Percentiles rank a stretch among this genome's conserved stretches.
phyloP scores from a whole-genome alignment of 1,139 yeast species.

The Lodderomyces beijingensis region DNA sequence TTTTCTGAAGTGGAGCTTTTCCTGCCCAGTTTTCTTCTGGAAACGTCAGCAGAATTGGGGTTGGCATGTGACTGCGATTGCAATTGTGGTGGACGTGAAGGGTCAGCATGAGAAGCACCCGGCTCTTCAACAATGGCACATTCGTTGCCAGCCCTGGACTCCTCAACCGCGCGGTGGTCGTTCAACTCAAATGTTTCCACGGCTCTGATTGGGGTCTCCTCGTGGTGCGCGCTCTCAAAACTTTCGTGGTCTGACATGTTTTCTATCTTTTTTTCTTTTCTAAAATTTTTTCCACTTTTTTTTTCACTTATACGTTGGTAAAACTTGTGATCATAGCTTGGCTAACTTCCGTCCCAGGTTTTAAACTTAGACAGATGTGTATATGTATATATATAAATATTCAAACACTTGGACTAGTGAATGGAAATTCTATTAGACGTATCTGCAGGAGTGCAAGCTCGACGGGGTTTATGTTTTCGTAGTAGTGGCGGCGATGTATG shows the following conservation, averaged over 20 bases:
- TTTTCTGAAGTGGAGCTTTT: slow-evolving; percentile 5
- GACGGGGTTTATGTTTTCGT: too few relatives aligned
- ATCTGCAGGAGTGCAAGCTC: too few relatives aligned
- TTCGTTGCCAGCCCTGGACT: slow-evolving; percentile 23
- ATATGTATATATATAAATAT: neutral
- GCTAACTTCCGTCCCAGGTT: neutral
- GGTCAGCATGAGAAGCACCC: neutral
- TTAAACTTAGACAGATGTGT: neutral
- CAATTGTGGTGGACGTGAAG: slow-evolving; percentile 3
- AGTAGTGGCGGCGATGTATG: too few relatives aligned
- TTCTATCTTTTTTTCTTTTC: neutral
- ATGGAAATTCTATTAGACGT: too few relatives aligned
- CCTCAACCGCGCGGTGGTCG: slow-evolving; percentile 44
- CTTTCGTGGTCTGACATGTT: slow-evolving; percentile 47
- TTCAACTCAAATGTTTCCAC: slow-evolving; percentile 27
- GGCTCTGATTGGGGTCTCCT: slow-evolving; percentile 35
- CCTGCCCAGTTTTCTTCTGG: slow-evolving; percentile 7
- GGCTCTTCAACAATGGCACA: slow-evolving; percentile 1
- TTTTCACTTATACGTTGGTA: too few relatives aligned
- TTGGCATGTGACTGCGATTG: neutral
- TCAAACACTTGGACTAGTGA: too few relatives aligned
- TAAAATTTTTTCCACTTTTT: too few relatives aligned
- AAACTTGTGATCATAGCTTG: too few relatives aligned
- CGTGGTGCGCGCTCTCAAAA: slow-evolving; percentile 20
- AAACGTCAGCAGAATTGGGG: neutral